These are phyloP conservation scores for Psophocarpus tetragonolobus DNA, from an alignment of 306 rosid species.

Conservation along the genomic window DNA sequence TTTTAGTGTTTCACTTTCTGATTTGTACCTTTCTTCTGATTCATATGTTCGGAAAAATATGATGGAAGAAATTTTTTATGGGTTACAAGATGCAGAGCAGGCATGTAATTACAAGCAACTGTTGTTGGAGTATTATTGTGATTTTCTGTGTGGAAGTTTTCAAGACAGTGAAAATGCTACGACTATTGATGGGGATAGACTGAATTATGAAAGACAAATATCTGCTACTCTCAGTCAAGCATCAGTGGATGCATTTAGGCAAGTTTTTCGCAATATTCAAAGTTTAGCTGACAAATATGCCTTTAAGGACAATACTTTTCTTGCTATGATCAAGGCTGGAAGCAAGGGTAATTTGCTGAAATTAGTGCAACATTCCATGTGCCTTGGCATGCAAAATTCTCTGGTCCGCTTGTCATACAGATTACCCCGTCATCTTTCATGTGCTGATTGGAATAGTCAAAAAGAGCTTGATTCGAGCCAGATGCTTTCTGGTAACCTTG, in stretches of 20 bases:
- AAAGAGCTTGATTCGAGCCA: constrained; percentile 44
- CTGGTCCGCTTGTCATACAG: constrained; percentile 72
- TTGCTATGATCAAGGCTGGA: constrained; percentile 90
- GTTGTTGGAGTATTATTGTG: constrained; percentile 53
- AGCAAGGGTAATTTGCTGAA: constrained; percentile 92
- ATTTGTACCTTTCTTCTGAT: constrained; percentile 68
- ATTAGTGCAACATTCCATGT: constrained; percentile 88
- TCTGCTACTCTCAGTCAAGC: constrained; percentile 73
- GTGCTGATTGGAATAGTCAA: constrained; percentile 82
- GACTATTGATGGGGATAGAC: constrained; percentile 49
- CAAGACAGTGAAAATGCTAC: constrained; percentile 42
- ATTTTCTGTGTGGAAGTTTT: constrained; percentile 51
- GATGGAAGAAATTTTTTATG: constrained; percentile 74
- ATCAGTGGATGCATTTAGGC: constrained; percentile 83
- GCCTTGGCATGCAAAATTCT: constrained; percentile 93
- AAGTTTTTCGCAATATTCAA: constrained; percentile 75
- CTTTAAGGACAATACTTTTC: constrained; percentile 56
- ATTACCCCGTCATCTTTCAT: constrained; percentile 72
- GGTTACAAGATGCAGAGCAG: constrained; percentile 77
- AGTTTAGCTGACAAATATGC: constrained; percentile 70
- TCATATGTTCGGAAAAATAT: constrained; percentile 61
- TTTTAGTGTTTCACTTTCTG: constrained; percentile 87
- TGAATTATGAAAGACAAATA: constrained; percentile 70
- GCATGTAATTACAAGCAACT: constrained; percentile 67
- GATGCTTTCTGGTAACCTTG: constrained; percentile 44